A percentile compares a stretch with the other conserved stretches of the same genome.
phyloP scores from a whole-genome alignment of 352 stramenopile genomes.

The Globisporangium cylindrosporum region DNA sequence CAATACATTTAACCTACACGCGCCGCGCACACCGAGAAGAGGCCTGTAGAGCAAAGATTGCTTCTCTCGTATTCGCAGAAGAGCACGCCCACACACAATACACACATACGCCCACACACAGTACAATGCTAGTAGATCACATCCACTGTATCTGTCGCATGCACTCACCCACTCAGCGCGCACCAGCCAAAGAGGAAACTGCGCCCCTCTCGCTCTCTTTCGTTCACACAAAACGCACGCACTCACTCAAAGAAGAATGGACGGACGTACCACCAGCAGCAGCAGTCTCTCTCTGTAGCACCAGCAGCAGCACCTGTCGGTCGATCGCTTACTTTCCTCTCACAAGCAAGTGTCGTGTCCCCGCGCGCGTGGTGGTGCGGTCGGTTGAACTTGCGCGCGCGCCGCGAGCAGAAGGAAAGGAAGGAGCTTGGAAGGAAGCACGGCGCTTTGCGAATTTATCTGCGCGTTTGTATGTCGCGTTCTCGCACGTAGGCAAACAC shows the following conservation, averaged over 20 bases:
- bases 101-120: neutral
- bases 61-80: conserved; percentile 5
- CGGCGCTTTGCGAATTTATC: conserved; percentile 10
- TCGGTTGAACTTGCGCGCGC: conserved; percentile 10
- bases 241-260: neutral
- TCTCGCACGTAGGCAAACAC: neutral
- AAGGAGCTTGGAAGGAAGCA: neutral
- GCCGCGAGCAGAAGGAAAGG: conserved; percentile 5
- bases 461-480: conserved; percentile 14
- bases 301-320: neutral
- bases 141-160: neutral
- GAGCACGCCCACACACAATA: neutral
- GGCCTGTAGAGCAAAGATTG: neutral
- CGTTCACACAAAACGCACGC: neutral
- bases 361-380: neutral
- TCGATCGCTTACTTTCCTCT: neutral
- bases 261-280: neutral
- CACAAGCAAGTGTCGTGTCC: neutral
- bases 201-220: neutral
- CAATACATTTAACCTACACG: neutral
- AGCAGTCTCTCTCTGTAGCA: neutral
- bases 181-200: neutral
- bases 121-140: neutral
- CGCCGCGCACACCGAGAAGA: neutral
- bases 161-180: neutral